Evolutionary conservation across 2,329 filamentous ascomycete species (phyloP).

Genomic region (Scleromitrula shiraiana): DNA sequence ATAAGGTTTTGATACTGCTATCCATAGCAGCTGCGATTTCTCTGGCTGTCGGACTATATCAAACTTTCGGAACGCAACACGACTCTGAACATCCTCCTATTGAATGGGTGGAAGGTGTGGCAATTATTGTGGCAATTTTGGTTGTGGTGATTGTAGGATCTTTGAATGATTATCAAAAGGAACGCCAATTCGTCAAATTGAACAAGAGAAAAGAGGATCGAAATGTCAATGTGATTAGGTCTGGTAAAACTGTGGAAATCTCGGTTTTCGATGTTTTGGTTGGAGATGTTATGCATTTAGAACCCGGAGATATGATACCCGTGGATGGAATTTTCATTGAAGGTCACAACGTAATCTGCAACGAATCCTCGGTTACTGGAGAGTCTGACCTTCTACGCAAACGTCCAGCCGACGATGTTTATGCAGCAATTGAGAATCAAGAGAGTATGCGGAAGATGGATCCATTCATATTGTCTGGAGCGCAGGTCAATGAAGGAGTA

Average conservation of each 20-base stretch:
- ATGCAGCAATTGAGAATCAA: slow-evolving; percentile 51
- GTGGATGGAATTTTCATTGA: slow-evolving; percentile 64
- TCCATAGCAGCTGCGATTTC: slow-evolving; percentile 67
- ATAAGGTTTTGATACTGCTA: slow-evolving; percentile 68
- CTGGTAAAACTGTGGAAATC: slow-evolving; percentile 60
- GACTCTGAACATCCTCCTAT: slow-evolving; percentile 42
- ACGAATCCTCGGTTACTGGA: slow-evolving; percentile 69
- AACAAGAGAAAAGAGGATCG: slow-evolving; percentile 75
- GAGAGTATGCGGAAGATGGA: slow-evolving; percentile 58
- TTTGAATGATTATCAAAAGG: slow-evolving; percentile 77
- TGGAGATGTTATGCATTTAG: slow-evolving; percentile 65
- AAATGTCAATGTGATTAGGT: slow-evolving; percentile 67
- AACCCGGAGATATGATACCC: slow-evolving; percentile 65
- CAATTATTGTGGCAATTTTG: slow-evolving; percentile 67
- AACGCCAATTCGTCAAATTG: slow-evolving; percentile 70
- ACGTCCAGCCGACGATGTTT: slow-evolving; percentile 54
- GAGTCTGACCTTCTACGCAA: slow-evolving; percentile 70
- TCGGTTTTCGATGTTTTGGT: slow-evolving; percentile 65
- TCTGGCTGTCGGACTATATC: slow-evolving; percentile 65
- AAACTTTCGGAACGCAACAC: slow-evolving; percentile 52
- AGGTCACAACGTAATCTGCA: slow-evolving; percentile 58
- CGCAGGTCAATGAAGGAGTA: slow-evolving; percentile 68
- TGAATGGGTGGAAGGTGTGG: slow-evolving; percentile 77
- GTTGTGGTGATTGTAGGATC: slow-evolving; percentile 71
- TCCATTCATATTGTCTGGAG: slow-evolving; percentile 74